Conservation (phyloP, 257 asterid species). For the Salvia hispanica region DNA sequence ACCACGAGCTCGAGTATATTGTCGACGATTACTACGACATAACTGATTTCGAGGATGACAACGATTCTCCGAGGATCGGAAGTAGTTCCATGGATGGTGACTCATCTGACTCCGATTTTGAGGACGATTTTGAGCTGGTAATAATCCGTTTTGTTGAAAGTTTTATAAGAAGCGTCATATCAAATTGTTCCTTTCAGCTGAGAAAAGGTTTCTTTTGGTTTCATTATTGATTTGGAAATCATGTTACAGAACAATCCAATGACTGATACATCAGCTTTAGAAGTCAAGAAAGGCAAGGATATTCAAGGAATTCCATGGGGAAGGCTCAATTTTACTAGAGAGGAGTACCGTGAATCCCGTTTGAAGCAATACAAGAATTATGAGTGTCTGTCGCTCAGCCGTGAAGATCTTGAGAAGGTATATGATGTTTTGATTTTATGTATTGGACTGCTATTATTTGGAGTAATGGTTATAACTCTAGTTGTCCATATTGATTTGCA, state of each 20-base stretch:
- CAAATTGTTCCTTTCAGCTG: background rate
- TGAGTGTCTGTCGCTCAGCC: conserved; percentile 59
- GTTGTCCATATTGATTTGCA: background rate
- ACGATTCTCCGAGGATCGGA: conserved; percentile 36
- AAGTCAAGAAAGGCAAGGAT: conserved; percentile 87
- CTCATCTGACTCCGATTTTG: conserved; percentile 65
- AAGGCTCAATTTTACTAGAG: conserved; percentile 73
- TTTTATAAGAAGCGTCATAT: background rate
- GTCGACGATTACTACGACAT: conserved; percentile 50
- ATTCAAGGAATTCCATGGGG: conserved; percentile 99
- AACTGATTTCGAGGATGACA: conserved; percentile 49
- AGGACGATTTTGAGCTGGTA: conserved; percentile 67
- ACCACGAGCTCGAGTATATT: conserved; percentile 62
- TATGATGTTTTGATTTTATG: background rate
- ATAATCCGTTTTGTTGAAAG: conserved; percentile 26
- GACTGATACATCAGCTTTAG: conserved; percentile 79
- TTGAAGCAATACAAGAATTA: conserved; percentile 82
- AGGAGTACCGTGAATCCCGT: conserved; percentile 70
- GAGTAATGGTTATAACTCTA: background rate
- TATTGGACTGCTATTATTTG: background rate
- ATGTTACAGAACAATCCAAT: conserved; percentile 48
- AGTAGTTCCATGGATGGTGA: conserved; percentile 37
- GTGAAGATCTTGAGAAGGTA: conserved; percentile 59
- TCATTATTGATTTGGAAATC: no score
- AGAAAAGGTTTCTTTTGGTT: background rate